Base-by-base conservation (phyloP, 192 early-diverging fungal species). In the Entomortierella parvispora region DNA sequence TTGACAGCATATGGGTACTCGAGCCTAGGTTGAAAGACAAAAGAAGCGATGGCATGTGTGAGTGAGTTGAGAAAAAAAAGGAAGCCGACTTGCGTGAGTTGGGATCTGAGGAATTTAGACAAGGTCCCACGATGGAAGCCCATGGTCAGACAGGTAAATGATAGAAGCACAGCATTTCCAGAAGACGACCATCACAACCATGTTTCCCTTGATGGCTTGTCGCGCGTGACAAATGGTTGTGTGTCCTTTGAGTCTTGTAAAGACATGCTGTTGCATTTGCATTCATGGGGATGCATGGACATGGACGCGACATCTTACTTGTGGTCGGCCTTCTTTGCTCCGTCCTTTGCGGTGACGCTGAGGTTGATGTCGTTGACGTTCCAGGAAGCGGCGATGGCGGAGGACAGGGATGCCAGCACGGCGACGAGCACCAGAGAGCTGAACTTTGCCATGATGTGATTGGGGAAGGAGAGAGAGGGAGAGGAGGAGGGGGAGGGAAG, bases 321-420 rank as follows among this genome's bases (percentile, higher is more conserved):
- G 49, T 68, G 71, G 25, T 67, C 65, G 20, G 55, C 34, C 59
- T 66, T 76, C 59, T 67, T 76, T 17, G 28, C 25, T 28, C 71
- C 71, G 40, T 67, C 71, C n/a, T 34, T 32, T 11, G 64, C 51
- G 32, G 49, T 37, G 26, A 76, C 20, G 34, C 49, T 51, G 51
- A 76, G 58, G 53, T 67, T 76, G 53, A 76, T 62, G 65, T 76
- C 53, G 10, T 53, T 46, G 14, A 76, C 45, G 26, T 62, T 56
- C 71, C 71, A 76, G 57, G 71, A 76, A 26, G 31, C 65, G 59
- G 71, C 71, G 4, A 76, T 15, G 34, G 47, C 71, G 34, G 65
- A 55, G 58, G 71, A 71, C 33, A 71, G 59, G 2, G 69, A 71
- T 20, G 69, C 65, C 44, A 76, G 59, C 25, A 67, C 47, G 32